Conservation (phyloP, 140 eudicot species). For the Bidens hawaiensis region DNA sequence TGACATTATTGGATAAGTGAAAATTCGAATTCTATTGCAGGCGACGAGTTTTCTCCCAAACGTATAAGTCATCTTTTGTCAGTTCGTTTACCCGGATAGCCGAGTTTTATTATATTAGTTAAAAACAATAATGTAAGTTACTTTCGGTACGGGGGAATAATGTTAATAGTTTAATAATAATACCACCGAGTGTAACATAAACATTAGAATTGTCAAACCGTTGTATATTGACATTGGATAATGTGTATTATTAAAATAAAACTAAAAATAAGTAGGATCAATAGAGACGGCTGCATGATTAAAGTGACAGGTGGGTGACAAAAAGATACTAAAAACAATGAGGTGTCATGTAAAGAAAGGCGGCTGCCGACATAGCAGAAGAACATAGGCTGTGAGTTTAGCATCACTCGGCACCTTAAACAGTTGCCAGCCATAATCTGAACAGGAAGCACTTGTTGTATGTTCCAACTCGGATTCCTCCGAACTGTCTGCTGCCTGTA, state of each 20-base stretch:
- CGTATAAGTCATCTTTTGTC: too few relatives aligned
- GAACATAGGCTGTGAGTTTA: conserved; percentile 18
- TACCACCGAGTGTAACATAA: conserved; percentile 11
- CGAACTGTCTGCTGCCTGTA: conserved; percentile 16
- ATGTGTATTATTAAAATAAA: background rate
- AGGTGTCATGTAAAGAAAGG: conserved; percentile 30
- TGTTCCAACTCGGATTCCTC: conserved; percentile 33
- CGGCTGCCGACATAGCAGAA: conserved; percentile 32
- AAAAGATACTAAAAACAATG: conserved; percentile 8
- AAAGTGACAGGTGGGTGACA: conserved; percentile 26
- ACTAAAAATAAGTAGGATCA: background rate
- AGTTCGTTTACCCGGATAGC: too few relatives aligned
- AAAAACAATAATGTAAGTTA: too few relatives aligned
- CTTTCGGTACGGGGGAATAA: too few relatives aligned
- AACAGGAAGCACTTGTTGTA: conserved; percentile 23
- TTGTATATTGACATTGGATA: background rate
- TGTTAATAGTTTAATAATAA: background rate
- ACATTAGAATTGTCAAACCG: background rate
- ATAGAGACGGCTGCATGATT: conserved; percentile 22
- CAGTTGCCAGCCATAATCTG: conserved; percentile 27
- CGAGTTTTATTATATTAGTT: too few relatives aligned
- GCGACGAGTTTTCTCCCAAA: too few relatives aligned
- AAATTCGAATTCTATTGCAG: too few relatives aligned
- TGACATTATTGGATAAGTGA: too few relatives aligned
- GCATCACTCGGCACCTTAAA: background rate